These are phyloP conservation scores for Penicillium psychrofluorescens DNA, from an alignment of 495 filamentous ascomycete species.

Conservation along the genomic window DNA sequence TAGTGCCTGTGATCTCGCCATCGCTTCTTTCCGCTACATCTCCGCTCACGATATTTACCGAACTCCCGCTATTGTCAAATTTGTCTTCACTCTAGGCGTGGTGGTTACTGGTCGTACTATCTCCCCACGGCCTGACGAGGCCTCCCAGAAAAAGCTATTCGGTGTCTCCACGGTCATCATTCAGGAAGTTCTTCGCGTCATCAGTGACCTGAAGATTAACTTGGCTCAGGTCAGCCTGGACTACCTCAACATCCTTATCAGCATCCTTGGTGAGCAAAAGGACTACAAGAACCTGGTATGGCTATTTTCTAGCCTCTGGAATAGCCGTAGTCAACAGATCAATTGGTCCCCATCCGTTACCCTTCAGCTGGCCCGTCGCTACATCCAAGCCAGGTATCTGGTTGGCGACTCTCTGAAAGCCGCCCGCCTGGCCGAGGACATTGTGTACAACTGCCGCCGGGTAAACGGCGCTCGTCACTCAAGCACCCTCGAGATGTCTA, in stretches of 20 bases:
- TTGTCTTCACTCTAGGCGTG: too few species aligned
- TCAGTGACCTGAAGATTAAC: not conserved
- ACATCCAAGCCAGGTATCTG: constrained; percentile 31
- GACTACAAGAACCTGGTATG: constrained; percentile 32
- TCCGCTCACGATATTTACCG: too few species aligned
- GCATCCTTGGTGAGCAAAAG: constrained; percentile 26
- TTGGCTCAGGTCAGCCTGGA: constrained; percentile 19
- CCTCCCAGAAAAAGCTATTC: too few species aligned
- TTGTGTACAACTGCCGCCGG: constrained; percentile 30
- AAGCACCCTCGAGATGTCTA: not conserved
- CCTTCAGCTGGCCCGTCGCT: constrained; percentile 30
- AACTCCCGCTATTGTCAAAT: too few species aligned
- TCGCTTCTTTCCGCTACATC: constrained; percentile 4
- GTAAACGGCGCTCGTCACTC: not conserved
- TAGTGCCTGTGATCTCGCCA: constrained; percentile 21
- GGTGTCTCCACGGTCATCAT: too few species aligned
- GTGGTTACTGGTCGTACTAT: too few species aligned
- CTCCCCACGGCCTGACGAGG: too few species aligned
- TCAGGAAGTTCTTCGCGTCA: too few species aligned
- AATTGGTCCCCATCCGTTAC: constrained; percentile 8
- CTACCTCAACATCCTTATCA: constrained; percentile 28
- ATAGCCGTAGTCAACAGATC: constrained; percentile 18
- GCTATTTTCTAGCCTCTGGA: constrained; percentile 27
- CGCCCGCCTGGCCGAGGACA: constrained; percentile 32
- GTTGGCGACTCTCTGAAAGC: constrained; percentile 21